Percentiles rank a stretch among this genome's conserved stretches.
Evolutionary conservation across 2,329 filamentous ascomycete genomes (phyloP).

Genomic region (Colletotrichum truncatum): DNA sequence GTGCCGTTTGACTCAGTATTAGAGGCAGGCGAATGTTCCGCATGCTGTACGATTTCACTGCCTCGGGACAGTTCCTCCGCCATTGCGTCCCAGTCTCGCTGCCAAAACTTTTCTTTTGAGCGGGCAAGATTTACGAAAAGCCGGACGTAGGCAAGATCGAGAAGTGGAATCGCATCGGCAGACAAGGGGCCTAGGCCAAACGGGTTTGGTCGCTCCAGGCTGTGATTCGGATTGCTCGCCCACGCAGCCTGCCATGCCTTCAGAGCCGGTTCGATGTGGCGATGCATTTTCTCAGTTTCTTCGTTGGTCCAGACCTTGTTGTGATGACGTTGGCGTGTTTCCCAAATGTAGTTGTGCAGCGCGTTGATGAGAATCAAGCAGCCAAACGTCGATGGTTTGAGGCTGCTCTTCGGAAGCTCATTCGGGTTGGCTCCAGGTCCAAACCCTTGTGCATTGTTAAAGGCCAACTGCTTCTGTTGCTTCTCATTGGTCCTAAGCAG

Average conservation of each 20-base stretch:
- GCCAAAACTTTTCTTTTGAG: slow-evolving; percentile 94
- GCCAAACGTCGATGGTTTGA: slow-evolving; percentile 89
- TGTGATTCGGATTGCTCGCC: slow-evolving; percentile 87
- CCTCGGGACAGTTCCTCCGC: slow-evolving; percentile 85
- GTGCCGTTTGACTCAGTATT: slow-evolving; percentile 53
- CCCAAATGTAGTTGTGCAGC: slow-evolving; percentile 98
- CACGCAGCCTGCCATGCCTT: slow-evolving; percentile 95
- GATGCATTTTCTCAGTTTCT: slow-evolving; percentile 95
- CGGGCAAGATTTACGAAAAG: slow-evolving; percentile 93
- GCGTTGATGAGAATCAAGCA: slow-evolving; percentile 93
- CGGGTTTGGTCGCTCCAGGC: slow-evolving; percentile 84
- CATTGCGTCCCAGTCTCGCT: slow-evolving; percentile 92
- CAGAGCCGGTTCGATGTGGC: slow-evolving; percentile 91
- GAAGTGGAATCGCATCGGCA: slow-evolving; percentile 87
- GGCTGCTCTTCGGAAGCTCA: slow-evolving; percentile 61
- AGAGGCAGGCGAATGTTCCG: slow-evolving; percentile 68
- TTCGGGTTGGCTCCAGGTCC: slow-evolving; percentile 53
- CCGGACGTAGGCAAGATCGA: slow-evolving; percentile 92
- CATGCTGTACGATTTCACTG: slow-evolving; percentile 78
- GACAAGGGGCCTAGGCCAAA: slow-evolving; percentile 84
- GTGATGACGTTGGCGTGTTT: slow-evolving; percentile 89
- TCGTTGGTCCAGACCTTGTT: slow-evolving; percentile 89
- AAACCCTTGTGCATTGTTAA: slow-evolving; percentile 52
- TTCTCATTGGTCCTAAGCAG: slow-evolving; percentile 80
- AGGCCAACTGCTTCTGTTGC: slow-evolving; percentile 65